Percentiles rank a stretch among this genome's conserved stretches.
phyloP scores from a whole-genome alignment of 768 basidiomycete species.

The Zangia roseola region DNA sequence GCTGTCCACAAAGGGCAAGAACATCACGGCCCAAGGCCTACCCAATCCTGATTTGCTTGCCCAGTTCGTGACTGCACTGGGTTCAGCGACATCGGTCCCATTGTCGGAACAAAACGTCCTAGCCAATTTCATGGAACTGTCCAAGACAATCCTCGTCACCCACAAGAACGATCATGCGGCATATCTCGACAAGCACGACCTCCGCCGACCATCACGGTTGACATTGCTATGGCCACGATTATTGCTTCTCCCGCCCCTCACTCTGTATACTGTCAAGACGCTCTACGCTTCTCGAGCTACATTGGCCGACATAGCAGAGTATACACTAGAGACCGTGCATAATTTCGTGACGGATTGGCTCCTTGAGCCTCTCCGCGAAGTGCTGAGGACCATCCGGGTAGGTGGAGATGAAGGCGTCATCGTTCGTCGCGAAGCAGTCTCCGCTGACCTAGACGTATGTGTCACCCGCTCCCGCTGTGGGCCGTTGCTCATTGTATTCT shows the following conservation, averaged over 20 bases:
- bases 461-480: not conserved
- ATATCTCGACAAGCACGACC: constrained; percentile 34
- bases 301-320: constrained; percentile 52
- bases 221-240: constrained; percentile 81
- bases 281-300: constrained; percentile 61
- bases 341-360: constrained; percentile 85
- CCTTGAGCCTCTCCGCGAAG: constrained; percentile 78
- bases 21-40: not conserved
- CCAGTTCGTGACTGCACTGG: constrained; percentile 22
- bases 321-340: constrained; percentile 61
- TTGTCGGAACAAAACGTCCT: constrained; percentile 9
- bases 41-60: constrained; percentile 15
- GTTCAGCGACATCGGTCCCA: constrained; percentile 16
- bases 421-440: constrained; percentile 77
- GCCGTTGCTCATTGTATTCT: not conserved
- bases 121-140: constrained; percentile 17
- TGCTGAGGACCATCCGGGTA: constrained; percentile 78
- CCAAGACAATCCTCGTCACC: constrained; percentile 20
- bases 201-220: constrained; percentile 67
- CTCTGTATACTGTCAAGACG: constrained; percentile 48
- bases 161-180: constrained; percentile 29
- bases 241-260: constrained; percentile 70
- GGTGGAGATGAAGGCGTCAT: constrained; percentile 77
- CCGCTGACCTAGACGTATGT: constrained; percentile 79
- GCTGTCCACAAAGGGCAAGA: constrained; percentile 18